A percentile compares a stretch with the other conserved stretches of the same genome.
These are phyloP conservation scores for Chimonanthus praecox DNA, from an alignment of 164 flowering plant species.

Conservation along the genomic window DNA sequence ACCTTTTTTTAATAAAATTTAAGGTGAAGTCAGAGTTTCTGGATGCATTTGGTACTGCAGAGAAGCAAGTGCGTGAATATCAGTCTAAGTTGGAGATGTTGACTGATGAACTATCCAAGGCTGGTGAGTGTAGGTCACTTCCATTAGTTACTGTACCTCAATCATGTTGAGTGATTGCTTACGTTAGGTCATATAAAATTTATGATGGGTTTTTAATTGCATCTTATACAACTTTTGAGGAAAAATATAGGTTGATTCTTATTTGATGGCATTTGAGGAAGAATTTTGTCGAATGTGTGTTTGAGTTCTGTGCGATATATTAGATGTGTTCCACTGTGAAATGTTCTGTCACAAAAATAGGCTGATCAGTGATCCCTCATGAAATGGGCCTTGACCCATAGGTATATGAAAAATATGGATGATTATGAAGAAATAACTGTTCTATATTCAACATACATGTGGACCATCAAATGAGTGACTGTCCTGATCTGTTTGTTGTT, in stretches of 20 bases:
- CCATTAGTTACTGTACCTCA: background rate
- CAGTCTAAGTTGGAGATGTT: constrained; percentile 48
- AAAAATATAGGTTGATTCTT: background rate
- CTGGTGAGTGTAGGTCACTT: constrained; percentile 38
- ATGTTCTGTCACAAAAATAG: background rate
- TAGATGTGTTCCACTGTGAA: background rate
- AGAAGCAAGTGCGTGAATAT: constrained; percentile 60
- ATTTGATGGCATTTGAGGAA: background rate
- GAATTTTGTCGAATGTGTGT: background rate
- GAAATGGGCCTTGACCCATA: background rate
- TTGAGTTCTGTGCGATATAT: background rate
- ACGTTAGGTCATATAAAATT: background rate
- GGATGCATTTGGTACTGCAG: constrained; percentile 71
- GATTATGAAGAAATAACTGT: background rate
- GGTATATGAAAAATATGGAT: background rate
- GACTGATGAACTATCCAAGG: constrained; percentile 36
- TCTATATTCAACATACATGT: background rate
- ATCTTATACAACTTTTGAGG: background rate
- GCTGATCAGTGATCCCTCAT: background rate
- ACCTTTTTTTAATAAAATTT: background rate
- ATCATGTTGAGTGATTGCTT: background rate
- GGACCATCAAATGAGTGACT: background rate
- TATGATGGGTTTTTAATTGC: background rate
- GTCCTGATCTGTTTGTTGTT: too few species aligned
- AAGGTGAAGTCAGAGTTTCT: constrained; percentile 86